These are phyloP conservation scores for Trypanosoma scelopori DNA, from an alignment of 208 protist genomes.

Conservation along the genomic window DNA sequence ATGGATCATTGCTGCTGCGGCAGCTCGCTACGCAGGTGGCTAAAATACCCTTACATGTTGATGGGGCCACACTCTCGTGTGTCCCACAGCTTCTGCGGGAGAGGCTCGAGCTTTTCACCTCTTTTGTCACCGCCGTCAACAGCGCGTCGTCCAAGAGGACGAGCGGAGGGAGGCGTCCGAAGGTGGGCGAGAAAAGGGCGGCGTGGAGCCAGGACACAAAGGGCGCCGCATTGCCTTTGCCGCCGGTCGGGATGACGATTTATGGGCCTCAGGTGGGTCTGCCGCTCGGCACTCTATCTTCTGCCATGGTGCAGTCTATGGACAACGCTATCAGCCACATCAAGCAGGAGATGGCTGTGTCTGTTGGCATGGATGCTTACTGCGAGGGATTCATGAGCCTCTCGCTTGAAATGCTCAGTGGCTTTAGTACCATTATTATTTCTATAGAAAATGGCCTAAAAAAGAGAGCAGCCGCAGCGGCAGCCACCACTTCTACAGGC, in stretches of 20 bases:
- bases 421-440: not conserved
- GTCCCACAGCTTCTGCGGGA: slow-evolving; percentile 14
- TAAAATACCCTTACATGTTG: not conserved
- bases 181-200: not conserved
- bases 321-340: slow-evolving; percentile 1
- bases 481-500: not conserved
- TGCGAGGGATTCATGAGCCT: slow-evolving; percentile 11
- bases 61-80: slow-evolving; percentile 4
- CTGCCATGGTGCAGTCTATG: not conserved
- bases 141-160: not conserved
- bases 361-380: not conserved
- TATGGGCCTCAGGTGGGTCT: not conserved
- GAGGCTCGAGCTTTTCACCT: slow-evolving; percentile 14
- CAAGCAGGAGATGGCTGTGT: slow-evolving; percentile 2
- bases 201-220: slow-evolving; percentile 7
- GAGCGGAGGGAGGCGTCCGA: not conserved
- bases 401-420: slow-evolving; percentile 1
- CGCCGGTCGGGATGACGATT: not conserved
- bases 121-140: not conserved
- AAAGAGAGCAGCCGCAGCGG: slow-evolving; percentile 7
- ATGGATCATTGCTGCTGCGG: slow-evolving; percentile 55
- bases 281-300: not conserved
- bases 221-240: not conserved
- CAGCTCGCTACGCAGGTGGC: slow-evolving; percentile 56
- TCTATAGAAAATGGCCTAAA: slow-evolving; percentile 1